These are phyloP conservation scores for Ophiocordyceps unilateralis DNA, from an alignment of 2,329 filamentous ascomycete species.

Conservation along the genomic window DNA sequence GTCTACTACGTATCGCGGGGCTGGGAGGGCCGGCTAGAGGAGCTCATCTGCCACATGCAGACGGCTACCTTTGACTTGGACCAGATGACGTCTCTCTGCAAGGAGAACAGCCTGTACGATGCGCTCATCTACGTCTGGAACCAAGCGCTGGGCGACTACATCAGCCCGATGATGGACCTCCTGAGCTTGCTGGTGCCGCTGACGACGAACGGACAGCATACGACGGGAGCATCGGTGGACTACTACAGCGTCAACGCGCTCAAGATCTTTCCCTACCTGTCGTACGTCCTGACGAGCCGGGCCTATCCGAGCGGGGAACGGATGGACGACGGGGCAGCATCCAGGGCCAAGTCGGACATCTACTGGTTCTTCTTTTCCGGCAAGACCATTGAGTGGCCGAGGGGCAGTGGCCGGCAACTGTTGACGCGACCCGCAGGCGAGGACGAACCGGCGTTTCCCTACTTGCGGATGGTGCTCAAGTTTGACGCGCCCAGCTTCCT, in stretches of 20 bases:
- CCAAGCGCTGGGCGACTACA: conserved; percentile 70
- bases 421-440: conserved; percentile 37
- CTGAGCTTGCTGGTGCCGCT: conserved; percentile 47
- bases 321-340: conserved; percentile 56
- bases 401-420: conserved; percentile 40
- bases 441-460: conserved; percentile 64
- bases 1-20: conserved; percentile 62
- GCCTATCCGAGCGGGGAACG: conserved; percentile 74
- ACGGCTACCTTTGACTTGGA: conserved; percentile 86
- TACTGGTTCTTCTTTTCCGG: conserved; percentile 93
- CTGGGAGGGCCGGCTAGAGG: conserved; percentile 65
- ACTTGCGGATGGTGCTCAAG: conserved; percentile 66
- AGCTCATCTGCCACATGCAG: conserved; percentile 86
- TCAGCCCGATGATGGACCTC: conserved; percentile 77
- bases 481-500: conserved; percentile 87
- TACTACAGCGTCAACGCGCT: conserved; percentile 53
- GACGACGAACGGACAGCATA: conserved; percentile 36
- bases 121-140: conserved; percentile 97
- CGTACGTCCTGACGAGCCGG: conserved; percentile 75
- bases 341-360: conserved; percentile 66
- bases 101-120: conserved; percentile 82
- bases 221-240: conserved; percentile 36
- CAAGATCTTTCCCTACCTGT: conserved; percentile 90
- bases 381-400: conserved; percentile 59
- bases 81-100: conserved; percentile 79